These are phyloP conservation scores for Vitis labrusca DNA, from an alignment of 164 flowering plant genomes.

Conservation along the genomic window DNA sequence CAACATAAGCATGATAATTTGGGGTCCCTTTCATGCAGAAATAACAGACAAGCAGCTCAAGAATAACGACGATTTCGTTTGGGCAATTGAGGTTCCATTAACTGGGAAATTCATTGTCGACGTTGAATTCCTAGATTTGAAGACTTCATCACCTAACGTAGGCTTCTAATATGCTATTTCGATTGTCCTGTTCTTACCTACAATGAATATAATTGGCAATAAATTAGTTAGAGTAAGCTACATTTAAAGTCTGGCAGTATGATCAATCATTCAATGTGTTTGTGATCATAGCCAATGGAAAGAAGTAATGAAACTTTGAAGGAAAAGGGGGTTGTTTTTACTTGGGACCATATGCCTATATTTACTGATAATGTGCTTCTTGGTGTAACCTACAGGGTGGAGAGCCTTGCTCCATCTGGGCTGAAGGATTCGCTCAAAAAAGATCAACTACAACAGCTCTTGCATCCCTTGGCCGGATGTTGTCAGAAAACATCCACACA, in stretches of 20 bases:
- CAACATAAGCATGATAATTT: background rate
- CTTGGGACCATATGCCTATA: background rate
- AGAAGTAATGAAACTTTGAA: background rate
- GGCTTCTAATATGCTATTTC: conserved; percentile 7
- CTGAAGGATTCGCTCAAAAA: conserved; percentile 36
- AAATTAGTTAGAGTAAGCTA: no score
- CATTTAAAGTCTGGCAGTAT: no score
- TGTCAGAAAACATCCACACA: conserved; percentile 76
- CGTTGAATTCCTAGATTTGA: conserved; percentile 86
- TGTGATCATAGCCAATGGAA: no score
- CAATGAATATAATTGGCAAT: background rate
- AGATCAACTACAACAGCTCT: conserved; percentile 54
- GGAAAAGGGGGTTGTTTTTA: background rate
- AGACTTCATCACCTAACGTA: conserved; percentile 60
- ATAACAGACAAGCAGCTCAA: conserved; percentile 71
- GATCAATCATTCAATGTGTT: no score
- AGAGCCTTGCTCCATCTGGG: conserved; percentile 82
- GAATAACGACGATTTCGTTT: conserved; percentile 79
- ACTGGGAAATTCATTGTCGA: conserved; percentile 84
- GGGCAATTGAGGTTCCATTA: conserved; percentile 80
- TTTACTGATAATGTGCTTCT: background rate
- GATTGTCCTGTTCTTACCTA: background rate
- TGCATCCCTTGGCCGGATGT: conserved; percentile 68
- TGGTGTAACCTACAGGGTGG: conserved; percentile 51
- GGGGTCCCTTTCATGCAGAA: conserved; percentile 35